Evolutionary conservation across 352 stramenopile genomes (phyloP).

Genomic region (Phytophthora tentaculata): DNA sequence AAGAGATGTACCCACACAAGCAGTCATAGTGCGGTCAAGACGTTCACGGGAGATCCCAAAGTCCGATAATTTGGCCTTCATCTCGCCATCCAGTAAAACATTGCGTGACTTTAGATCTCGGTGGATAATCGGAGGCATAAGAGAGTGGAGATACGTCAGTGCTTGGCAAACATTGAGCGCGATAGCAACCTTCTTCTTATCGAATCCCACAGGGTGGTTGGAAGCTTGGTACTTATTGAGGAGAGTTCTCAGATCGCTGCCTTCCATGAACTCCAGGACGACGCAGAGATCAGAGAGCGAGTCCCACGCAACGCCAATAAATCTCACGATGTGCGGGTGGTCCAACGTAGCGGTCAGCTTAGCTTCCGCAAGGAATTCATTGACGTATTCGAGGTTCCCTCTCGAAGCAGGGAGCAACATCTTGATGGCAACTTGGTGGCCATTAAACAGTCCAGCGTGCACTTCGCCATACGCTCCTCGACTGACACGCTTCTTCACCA

Average conservation of each 20-base stretch:
- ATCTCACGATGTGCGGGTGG: slow-evolving; percentile 40
- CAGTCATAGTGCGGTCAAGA: slow-evolving; percentile 38
- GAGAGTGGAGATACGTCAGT: slow-evolving; percentile 33
- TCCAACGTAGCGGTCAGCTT: slow-evolving; percentile 43
- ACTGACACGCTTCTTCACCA: slow-evolving; percentile 33
- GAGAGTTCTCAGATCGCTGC: slow-evolving; percentile 43
- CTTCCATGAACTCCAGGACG: slow-evolving; percentile 55
- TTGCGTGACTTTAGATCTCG: slow-evolving; percentile 49
- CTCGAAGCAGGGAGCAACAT: slow-evolving; percentile 34
- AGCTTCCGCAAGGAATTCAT: slow-evolving; percentile 47
- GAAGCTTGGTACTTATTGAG: slow-evolving; percentile 23
- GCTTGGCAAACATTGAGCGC: slow-evolving; percentile 33
- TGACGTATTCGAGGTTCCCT: slow-evolving; percentile 32
- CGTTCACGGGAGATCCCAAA: slow-evolving; percentile 65
- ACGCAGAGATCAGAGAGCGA: slow-evolving; percentile 39
- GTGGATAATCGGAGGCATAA: slow-evolving; percentile 35
- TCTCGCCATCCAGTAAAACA: slow-evolving; percentile 33
- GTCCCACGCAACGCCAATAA: slow-evolving; percentile 51
- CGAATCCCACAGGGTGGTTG: slow-evolving; percentile 21
- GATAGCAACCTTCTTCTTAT: slow-evolving; percentile 34
- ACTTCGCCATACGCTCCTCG: slow-evolving; percentile 50
- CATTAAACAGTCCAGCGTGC: slow-evolving; percentile 36
- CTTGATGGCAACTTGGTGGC: slow-evolving; percentile 49
- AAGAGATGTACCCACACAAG: slow-evolving; percentile 12
- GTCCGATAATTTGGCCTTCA: slow-evolving; percentile 72